phyloP scores from a whole-genome alignment of 768 basidiomycete genomes.

The Royoungia palumana region DNA sequence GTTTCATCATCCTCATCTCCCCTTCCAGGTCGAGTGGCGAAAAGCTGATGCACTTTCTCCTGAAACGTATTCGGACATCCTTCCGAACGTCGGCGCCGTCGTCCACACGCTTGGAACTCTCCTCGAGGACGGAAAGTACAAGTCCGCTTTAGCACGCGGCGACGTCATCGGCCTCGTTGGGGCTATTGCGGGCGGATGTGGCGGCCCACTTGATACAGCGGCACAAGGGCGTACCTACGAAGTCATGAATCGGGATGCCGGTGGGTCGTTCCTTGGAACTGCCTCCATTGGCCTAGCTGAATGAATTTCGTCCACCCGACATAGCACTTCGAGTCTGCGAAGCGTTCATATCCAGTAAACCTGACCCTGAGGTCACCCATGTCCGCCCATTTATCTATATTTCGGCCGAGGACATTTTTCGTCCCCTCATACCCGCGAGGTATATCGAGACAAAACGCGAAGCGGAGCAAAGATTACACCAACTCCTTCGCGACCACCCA shows the following conservation, averaged over 20 bases:
- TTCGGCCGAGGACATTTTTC: conserved; percentile 85
- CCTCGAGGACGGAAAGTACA: conserved; percentile 79
- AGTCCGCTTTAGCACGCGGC: conserved; percentile 61
- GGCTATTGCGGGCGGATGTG: conserved; percentile 42
- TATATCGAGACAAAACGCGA: conserved; percentile 96
- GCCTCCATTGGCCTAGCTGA: conserved; percentile 1
- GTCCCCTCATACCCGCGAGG: conserved; percentile 77
- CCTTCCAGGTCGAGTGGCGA: conserved; percentile 78
- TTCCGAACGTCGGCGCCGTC: conserved; percentile 68
- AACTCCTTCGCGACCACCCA: conserved; percentile 43
- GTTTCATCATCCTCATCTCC: conserved; percentile 5
- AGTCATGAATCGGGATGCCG: conserved; percentile 82
- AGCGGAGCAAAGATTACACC: conserved; percentile 70
- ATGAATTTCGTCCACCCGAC: conserved; percentile 12
- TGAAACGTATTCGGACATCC: conserved; percentile 62
- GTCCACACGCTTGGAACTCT: conserved; percentile 94
- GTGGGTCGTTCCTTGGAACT: conserved; percentile 44
- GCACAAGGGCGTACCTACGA: conserved; percentile 59
- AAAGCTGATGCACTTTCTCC: conserved; percentile 80
- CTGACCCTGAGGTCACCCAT: conserved; percentile 28
- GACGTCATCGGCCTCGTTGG: conserved; percentile 50
- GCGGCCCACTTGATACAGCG: conserved; percentile 59
- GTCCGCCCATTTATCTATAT: conserved; percentile 84
- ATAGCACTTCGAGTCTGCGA: conserved; percentile 74
- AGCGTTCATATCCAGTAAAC: conserved; percentile 56